phyloP scores from a whole-genome alignment of 148 eudicot genomes.

The Spergularia bocconei region DNA sequence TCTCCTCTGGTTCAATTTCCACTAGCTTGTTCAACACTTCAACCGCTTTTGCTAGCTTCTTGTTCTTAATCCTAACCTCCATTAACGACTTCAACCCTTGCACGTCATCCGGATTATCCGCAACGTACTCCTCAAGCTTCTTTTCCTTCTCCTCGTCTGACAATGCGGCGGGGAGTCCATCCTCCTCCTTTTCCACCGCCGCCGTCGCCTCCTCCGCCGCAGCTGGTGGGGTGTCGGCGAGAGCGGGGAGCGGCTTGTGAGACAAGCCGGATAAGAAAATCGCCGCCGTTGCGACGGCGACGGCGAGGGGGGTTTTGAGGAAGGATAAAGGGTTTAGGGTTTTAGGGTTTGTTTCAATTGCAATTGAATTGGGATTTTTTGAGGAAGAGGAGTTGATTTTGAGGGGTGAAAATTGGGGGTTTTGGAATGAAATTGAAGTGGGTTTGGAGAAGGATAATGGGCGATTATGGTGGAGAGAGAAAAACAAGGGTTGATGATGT shows the following conservation, averaged over 20 bases:
- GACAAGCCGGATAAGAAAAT: conserved; percentile 41
- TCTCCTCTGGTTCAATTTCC: conserved; percentile 56
- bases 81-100: conserved; percentile 43
- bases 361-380: not conserved
- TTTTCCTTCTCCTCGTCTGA: conserved; percentile 42
- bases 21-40: conserved; percentile 47
- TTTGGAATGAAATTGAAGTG: conserved; percentile 37
- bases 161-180: not conserved
- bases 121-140: conserved; percentile 30
- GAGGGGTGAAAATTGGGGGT: conserved; percentile 15
- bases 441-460: conserved; percentile 34
- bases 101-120: conserved; percentile 39
- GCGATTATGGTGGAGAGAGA: conserved; percentile 33
- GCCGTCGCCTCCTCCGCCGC: conserved; percentile 10
- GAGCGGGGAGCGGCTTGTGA: conserved; percentile 24
- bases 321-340: conserved; percentile 29
- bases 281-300: conserved; percentile 53
- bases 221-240: conserved; percentile 31
- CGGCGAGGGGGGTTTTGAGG: conserved; percentile 45
- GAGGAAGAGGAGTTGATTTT: conserved; percentile 14
- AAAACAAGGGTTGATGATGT: conserved; percentile 15
- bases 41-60: conserved; percentile 53
- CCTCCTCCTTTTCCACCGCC: not conserved
- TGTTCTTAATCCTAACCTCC: conserved; percentile 53
- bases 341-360: not conserved